A percentile compares a stretch with the other conserved stretches of the same genome.
Conservation (phyloP, 805 yeast species). For the Metschnikowia cubensis region DNA sequence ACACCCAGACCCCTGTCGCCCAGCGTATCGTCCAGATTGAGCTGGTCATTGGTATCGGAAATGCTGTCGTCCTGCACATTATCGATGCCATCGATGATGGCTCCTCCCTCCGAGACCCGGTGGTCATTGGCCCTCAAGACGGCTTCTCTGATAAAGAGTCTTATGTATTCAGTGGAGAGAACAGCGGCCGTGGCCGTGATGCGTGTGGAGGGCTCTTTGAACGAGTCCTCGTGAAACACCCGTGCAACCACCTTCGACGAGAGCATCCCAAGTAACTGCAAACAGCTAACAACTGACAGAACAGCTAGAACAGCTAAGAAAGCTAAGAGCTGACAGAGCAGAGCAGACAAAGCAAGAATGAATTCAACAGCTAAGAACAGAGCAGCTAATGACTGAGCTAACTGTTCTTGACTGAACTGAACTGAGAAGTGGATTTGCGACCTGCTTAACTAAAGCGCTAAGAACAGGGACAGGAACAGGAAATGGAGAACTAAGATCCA, state of each 20-base stretch:
- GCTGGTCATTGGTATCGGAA: constrained; percentile 8
- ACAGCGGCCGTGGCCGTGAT: constrained; percentile 48
- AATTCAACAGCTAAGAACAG: too few relatives aligned
- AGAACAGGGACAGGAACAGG: too few relatives aligned
- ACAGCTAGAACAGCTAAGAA: too few relatives aligned
- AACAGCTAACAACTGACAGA: too few relatives aligned
- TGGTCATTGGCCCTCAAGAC: constrained; percentile 54
- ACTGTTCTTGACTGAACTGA: too few relatives aligned
- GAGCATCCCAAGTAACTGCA: constrained; percentile 4
- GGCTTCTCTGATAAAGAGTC: constrained; percentile 57
- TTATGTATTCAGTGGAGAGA: constrained; percentile 50
- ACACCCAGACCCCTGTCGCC: constrained; percentile 14
- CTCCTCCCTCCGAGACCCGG: constrained; percentile 30
- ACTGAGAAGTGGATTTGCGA: too few relatives aligned
- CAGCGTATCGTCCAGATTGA: constrained; percentile 13
- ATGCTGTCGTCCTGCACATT: constrained; percentile 15
- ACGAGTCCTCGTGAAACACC: constrained; percentile 48
- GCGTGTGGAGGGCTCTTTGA: constrained; percentile 42
- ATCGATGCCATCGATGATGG: constrained; percentile 33
- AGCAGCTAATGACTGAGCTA: too few relatives aligned
- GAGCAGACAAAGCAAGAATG: too few relatives aligned
- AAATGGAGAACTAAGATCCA: too few relatives aligned
- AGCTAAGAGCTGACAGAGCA: too few relatives aligned
- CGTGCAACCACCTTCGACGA: constrained; percentile 43
- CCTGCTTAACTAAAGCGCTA: too few relatives aligned